Evolutionary conservation across 1,139 yeast species (phyloP).

Genomic region (Wickerhamomyces sp.): DNA sequence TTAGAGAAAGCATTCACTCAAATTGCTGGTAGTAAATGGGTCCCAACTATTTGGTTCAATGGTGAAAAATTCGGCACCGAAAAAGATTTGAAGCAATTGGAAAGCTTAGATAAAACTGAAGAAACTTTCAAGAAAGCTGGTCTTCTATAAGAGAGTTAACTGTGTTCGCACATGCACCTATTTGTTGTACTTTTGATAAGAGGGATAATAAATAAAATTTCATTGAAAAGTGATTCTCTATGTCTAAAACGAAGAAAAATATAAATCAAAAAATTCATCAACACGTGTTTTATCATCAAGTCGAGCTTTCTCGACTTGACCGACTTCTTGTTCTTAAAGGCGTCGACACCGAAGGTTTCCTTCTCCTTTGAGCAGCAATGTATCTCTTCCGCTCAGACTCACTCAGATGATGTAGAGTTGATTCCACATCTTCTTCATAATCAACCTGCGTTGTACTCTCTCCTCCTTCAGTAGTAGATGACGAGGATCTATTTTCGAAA

Average conservation of each 20-base stretch:
- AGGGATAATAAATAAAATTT: background rate
- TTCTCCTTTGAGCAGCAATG: constrained; percentile 21
- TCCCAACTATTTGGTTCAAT: constrained; percentile 63
- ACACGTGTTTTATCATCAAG: background rate
- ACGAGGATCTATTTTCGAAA: constrained; percentile 5
- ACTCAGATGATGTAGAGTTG: no score
- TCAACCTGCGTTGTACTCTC: no score
- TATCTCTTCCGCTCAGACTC: constrained; percentile 1
- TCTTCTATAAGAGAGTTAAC: constrained; percentile 26
- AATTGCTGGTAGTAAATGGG: constrained; percentile 62
- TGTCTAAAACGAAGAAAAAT: no score
- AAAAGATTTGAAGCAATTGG: constrained; percentile 41
- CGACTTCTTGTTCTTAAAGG: constrained; percentile 23
- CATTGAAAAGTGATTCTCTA: no score
- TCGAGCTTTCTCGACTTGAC: constrained; percentile 19
- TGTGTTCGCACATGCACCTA: no score
- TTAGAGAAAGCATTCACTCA: constrained; percentile 58
- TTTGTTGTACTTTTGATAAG: no score
- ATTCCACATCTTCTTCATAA: no score
- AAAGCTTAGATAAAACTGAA: constrained; percentile 38
- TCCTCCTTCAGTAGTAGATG: constrained; percentile 3
- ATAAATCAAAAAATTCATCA: background rate
- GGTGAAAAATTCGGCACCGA: constrained; percentile 63
- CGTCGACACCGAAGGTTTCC: constrained; percentile 20
- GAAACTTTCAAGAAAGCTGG: constrained; percentile 39